Evolutionary conservation across 768 basidiomycete species (phyloP).

Genomic region (Naematelia aurantialba): DNA sequence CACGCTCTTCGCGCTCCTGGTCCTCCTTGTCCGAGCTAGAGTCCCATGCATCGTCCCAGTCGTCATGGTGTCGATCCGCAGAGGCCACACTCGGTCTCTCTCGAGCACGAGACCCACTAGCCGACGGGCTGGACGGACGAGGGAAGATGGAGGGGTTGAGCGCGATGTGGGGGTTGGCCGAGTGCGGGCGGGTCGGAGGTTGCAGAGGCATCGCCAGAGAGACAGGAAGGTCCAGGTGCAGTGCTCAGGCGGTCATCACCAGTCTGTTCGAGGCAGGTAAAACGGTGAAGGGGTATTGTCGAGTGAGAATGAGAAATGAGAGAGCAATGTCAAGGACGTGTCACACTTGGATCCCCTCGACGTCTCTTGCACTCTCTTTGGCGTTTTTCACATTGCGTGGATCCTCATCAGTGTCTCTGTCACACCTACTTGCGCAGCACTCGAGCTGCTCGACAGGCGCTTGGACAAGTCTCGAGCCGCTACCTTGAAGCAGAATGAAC

Average conservation of each 20-base stretch:
- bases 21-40: constrained; percentile 45
- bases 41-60: constrained; percentile 51
- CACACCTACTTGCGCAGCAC: too few species aligned
- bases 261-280: too few species aligned
- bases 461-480: too few species aligned
- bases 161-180: constrained; percentile 31
- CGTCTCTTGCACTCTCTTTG: neutral
- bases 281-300: neutral
- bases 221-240: neutral
- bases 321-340: neutral
- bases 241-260: neutral
- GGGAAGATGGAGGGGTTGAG: constrained; percentile 30
- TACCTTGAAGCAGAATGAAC: neutral
- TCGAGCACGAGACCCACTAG: constrained; percentile 1
- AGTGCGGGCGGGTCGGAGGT: constrained; percentile 44
- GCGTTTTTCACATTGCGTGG: too few species aligned
- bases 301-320: neutral
- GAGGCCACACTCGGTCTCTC: constrained; percentile 10
- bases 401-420: too few species aligned
- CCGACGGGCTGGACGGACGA: constrained; percentile 16
- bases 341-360: neutral
- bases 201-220: constrained; percentile 32
- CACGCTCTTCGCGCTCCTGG: constrained; percentile 3
- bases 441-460: too few species aligned
- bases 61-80: constrained; percentile 7